Evolutionary conservation across 1,284 basidiomycete genomes (phyloP), one percentile per base, ranked within the genome.

Genomic region (Entoloma clypeatum): DNA sequence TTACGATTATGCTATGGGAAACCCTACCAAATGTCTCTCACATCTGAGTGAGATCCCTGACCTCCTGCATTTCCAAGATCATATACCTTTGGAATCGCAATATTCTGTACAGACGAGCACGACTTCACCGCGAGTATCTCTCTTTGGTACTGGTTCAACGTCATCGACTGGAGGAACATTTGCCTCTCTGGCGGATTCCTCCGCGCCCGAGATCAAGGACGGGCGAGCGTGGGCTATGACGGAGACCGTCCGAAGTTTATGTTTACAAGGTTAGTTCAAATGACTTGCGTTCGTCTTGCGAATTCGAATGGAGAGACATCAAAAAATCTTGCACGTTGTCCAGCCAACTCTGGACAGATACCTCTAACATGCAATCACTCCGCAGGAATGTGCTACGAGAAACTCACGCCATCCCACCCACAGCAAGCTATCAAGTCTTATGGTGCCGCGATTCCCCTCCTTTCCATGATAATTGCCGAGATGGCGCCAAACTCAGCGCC

Each of bases 1-100:
- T 60, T 82, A 86, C 52, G 77, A 80, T 2, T 89, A 87, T 59
- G 84, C 88, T 0, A 63, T 91, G 3, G 79, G 79, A 22, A 68
- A 76, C 13, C 80, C 81, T 11, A 60, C 69, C 2, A 75, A 79
- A 40, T 89, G 86, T 42, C 63, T 92, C 13, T 54, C 63, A 2
- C 66, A 81, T 39, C 70, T 88, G 5, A 61, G 67, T 17, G 63
- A 69, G 45, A 72, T 87, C 9, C 72, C 78, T 24, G 73, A 79
- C 52, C 60, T 79, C 16, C 52, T 66, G 10, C 68, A 77, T 49
- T 60, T 73, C 21, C 69, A 71, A 49, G 67, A 63, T 39, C 75
- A 75, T 48, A 69, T 79, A 24, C 72, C 75, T 10, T 54, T 60
- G 13, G 60, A 68, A 13, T 55, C 61, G 14, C 60, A 69, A 18